phyloP scores from a whole-genome alignment of 2,329 filamentous ascomycete genomes.

The Aspergillus fijiensis region DNA sequence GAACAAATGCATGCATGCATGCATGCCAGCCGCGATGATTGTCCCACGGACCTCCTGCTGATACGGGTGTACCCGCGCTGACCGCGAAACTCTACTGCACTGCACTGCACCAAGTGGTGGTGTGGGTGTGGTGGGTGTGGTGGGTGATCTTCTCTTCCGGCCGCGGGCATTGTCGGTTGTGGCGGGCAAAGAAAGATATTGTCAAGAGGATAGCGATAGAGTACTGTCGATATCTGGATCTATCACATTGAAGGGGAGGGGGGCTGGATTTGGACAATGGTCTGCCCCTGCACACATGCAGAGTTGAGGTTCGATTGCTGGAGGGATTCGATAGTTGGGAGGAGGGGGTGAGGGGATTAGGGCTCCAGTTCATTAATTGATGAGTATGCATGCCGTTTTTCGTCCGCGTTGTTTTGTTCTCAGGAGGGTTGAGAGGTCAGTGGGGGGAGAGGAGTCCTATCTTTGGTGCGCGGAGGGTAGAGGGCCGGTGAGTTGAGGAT shows the following conservation, averaged over 20 bases:
- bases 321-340: not conserved
- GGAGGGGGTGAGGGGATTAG: too few species aligned
- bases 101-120: not conserved
- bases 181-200: not conserved
- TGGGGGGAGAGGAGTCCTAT: not conserved
- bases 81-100: conserved; percentile 1
- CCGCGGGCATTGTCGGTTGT: not conserved
- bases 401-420: not conserved
- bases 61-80: conserved; percentile 7
- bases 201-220: not conserved
- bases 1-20: too few species aligned
- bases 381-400: not conserved
- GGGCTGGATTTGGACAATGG: not conserved
- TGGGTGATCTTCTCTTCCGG: not conserved
- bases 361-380: not conserved
- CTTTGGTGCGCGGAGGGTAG: too few species aligned
- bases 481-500: too few species aligned
- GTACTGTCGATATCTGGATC: not conserved
- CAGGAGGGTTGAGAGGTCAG: not conserved
- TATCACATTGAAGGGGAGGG: not conserved
- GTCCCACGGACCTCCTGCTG: conserved; percentile 1
- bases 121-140: not conserved
- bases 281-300: not conserved
- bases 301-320: not conserved
- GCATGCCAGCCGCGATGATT: not conserved